Percentiles rank a stretch among this genome's conserved stretches.
Conservation (phyloP, 768 basidiomycete genomes). For the Tylopilus cervinicoccineus region DNA sequence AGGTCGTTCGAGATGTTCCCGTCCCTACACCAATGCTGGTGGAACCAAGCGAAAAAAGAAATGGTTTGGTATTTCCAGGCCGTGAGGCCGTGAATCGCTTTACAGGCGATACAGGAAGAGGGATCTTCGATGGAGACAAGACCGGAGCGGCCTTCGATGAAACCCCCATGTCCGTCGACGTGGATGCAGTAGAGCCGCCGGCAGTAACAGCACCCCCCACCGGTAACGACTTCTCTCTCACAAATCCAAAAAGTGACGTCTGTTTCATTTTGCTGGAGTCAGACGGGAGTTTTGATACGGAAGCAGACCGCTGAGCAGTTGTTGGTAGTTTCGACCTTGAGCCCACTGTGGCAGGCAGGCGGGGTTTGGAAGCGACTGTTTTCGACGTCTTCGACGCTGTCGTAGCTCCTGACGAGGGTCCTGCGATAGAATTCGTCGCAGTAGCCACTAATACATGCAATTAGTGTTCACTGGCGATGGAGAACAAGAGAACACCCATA, state of each 20-base stretch:
- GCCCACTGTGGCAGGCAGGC: neutral
- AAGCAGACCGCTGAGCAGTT: slow-evolving; percentile 1
- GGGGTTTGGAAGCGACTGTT: slow-evolving; percentile 1
- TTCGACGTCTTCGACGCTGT: neutral
- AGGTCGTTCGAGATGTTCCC: slow-evolving; percentile 1
- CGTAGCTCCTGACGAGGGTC: neutral
- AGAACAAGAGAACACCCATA: neutral
- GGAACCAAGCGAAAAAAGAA: slow-evolving; percentile 4
- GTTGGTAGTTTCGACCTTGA: slow-evolving; percentile 6
- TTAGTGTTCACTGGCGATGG: slow-evolving; percentile 2
- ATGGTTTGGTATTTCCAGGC: slow-evolving; percentile 1
- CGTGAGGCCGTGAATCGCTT: slow-evolving; percentile 15
- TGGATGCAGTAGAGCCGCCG: neutral
- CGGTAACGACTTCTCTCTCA: slow-evolving; percentile 11
- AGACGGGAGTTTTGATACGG: slow-evolving; percentile 10
- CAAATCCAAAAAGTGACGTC: slow-evolving; percentile 22
- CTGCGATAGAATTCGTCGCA: neutral
- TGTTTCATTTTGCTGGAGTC: slow-evolving; percentile 22
- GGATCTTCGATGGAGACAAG: slow-evolving; percentile 29
- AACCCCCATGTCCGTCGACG: slow-evolving; percentile 7
- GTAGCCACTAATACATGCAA: neutral
- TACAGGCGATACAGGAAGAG: slow-evolving; percentile 19
- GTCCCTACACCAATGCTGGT: neutral
- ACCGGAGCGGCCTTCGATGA: slow-evolving; percentile 2
- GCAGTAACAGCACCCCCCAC: too few relatives aligned